These are phyloP conservation scores for Stenocarpella maydis DNA, from an alignment of 2,329 filamentous ascomycete species.

Conservation along the genomic window DNA sequence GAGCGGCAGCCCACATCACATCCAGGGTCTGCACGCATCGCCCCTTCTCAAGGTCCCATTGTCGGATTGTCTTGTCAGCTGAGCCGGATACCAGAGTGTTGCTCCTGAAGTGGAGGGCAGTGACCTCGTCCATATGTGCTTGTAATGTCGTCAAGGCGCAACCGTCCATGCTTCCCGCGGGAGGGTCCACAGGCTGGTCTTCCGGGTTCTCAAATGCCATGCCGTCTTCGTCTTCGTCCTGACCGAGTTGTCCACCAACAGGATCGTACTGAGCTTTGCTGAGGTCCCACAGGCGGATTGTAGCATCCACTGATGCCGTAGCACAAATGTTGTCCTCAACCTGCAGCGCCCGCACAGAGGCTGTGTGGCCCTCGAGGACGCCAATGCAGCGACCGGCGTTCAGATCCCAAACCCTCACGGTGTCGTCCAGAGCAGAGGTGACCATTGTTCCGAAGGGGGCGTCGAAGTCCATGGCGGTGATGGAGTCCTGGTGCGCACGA, in stretches of 20 bases:
- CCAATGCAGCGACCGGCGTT: conserved; percentile 94
- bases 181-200: conserved; percentile 73
- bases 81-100: conserved; percentile 94
- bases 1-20: conserved; percentile 96
- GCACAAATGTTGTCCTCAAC: conserved; percentile 96
- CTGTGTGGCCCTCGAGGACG: conserved; percentile 89
- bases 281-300: conserved; percentile 93
- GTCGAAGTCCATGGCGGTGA: conserved; percentile 95
- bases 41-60: conserved; percentile 98
- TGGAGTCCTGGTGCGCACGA: conserved; percentile 84
- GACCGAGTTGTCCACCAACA: conserved; percentile 66
- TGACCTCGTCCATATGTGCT: conserved; percentile 93
- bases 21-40: conserved; percentile 97
- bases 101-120: conserved; percentile 88
- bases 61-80: conserved; percentile 94
- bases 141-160: conserved; percentile 89
- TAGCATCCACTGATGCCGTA: conserved; percentile 93
- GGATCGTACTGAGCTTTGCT: conserved; percentile 87
- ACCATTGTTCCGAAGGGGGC: conserved; percentile 97
- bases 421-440: conserved; percentile 90
- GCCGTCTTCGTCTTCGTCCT: conserved; percentile 69
- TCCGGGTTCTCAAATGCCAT: conserved; percentile 78
- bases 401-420: conserved; percentile 94
- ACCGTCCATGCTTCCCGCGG: conserved; percentile 83
- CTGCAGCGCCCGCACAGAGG: conserved; percentile 90